Evolutionary conservation across 2,329 filamentous ascomycete genomes (phyloP), one percentile per base, ranked within the genome.

Genomic region (Coniochaeta sp.): DNA sequence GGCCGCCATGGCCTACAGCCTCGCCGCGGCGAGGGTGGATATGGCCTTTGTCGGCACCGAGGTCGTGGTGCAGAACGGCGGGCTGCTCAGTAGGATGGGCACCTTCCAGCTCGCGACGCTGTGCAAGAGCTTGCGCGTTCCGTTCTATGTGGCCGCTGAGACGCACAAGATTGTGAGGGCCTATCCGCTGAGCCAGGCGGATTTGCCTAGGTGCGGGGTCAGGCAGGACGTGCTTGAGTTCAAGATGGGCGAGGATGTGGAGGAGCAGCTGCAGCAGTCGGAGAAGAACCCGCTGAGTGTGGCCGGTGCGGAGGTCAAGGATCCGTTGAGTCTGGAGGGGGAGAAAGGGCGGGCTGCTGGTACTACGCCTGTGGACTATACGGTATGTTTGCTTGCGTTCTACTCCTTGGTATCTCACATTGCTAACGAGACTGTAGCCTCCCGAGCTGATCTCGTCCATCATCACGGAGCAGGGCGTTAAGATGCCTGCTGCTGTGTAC

Each of bases 111-210:
- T 98, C 67, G 93, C 91, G 1, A 79, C 91, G 66, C 78, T 97
- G 58, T 92, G 93, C 6, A 87, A 88, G 68, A 83, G 83, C 16
- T 82, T 83, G 63, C 72, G 75, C 31, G 79, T 79, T 52, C 85
- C 87, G 43, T 91, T 98, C 67, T 96, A 96, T 69, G 92, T 96
- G 19, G 92, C 95, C 6, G 89, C 89, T 1, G 95, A 99, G 78
- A 96, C 90, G 68, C 95, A 99, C 79, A 99, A 99, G 77, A 97
- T 99, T 71, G 91, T 96, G 54, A 84, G 92, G 68, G 82, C 95
- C 60, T 95, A 93, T 68, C 91, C 93, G 1, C 77, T 95, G 24
- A 86, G 88, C 64, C 91, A 96, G 74, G 85, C 88, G 62, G 90
- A 95, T 70, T 77, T 96, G 61, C 60, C 64, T 24, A 67, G 70